Base-by-base conservation (phyloP, 177 flowering plant species). In the Vitis hybrid region DNA sequence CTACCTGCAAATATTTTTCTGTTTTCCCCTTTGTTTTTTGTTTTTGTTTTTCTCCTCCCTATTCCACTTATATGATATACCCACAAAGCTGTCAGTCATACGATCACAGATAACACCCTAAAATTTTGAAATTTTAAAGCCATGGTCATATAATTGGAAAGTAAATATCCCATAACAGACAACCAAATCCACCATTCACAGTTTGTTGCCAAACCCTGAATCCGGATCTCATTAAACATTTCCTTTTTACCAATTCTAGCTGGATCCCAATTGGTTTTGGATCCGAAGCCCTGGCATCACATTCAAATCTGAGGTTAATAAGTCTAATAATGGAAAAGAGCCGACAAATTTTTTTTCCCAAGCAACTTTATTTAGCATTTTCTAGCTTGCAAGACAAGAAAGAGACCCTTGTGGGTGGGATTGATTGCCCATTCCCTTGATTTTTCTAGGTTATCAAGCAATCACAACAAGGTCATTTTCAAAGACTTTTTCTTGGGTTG, bases 391-490 rank as follows among this genome's bases (percentile, higher is more conserved):
- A 72, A 74, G 72, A 65, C 74, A 74, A 59, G 79, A 77, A 76
- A 76, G 52, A 49, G 75, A 72, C 70, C 57, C 74, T 11, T 77
- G 77, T 58, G 78, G 83, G 48, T 62, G 52, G 61, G 72, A 71
- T 15, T 2, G 46, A 55, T 75, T 57, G 8, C 56, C 32, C 3
- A 15, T 59, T 70, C 12, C 65, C 55, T 51, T 35, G 67, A 60
- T 32, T 71, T 66, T 70, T 64, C 59, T 46, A 70, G 40, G 52
- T 65, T 54, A 56, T 46, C 50, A 60, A 70, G 72, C 81, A 73
- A 75, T 58, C 56, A 62, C 60, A 62, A 64, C 19, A n/a, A 60
- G 71, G 87, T 85, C 82, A 21, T 72, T 81, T 57, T 84, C 89
- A 72, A 71, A 50, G 87, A 81, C 84, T 78, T 80, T 76, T 66